These are phyloP conservation scores for Hypoxylon sp. DNA, from an alignment of 2,329 filamentous ascomycete genomes.

Conservation along the genomic window DNA sequence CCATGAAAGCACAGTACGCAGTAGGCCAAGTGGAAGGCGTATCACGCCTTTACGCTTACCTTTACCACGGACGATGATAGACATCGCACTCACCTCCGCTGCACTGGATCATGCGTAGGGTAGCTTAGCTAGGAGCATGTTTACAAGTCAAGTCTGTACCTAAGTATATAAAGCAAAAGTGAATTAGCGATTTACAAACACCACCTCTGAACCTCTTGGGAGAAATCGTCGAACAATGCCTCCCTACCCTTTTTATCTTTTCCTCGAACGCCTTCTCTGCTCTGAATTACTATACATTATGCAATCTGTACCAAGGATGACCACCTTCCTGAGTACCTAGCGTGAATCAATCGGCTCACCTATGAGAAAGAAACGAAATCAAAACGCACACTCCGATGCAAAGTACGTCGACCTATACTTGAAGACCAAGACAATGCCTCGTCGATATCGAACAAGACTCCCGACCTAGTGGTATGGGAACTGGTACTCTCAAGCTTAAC, in stretches of 20 bases:
- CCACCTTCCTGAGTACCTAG: background rate
- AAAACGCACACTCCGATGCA: slow-evolving; percentile 18
- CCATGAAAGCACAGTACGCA: background rate
- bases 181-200: background rate
- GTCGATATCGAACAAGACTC: slow-evolving; percentile 11
- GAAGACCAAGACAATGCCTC: slow-evolving; percentile 19
- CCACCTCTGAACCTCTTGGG: slow-evolving; percentile 5
- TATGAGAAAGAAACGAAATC: slow-evolving; percentile 12
- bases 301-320: slow-evolving; percentile 18
- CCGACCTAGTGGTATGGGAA: slow-evolving; percentile 10
- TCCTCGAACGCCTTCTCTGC: slow-evolving; percentile 34
- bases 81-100: background rate
- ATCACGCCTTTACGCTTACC: background rate
- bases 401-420: slow-evolving; percentile 25
- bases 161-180: background rate
- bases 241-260: slow-evolving; percentile 11
- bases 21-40: background rate
- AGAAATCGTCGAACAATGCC: slow-evolving; percentile 20
- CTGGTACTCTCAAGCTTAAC: slow-evolving; percentile 18
- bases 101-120: background rate
- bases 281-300: slow-evolving; percentile 42
- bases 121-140: background rate
- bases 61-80: background rate
- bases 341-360: slow-evolving; percentile 1
- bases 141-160: slow-evolving; percentile 4